Evolutionary conservation across 345 rosid species (phyloP).

Genomic region (Syzygium oleosum): DNA sequence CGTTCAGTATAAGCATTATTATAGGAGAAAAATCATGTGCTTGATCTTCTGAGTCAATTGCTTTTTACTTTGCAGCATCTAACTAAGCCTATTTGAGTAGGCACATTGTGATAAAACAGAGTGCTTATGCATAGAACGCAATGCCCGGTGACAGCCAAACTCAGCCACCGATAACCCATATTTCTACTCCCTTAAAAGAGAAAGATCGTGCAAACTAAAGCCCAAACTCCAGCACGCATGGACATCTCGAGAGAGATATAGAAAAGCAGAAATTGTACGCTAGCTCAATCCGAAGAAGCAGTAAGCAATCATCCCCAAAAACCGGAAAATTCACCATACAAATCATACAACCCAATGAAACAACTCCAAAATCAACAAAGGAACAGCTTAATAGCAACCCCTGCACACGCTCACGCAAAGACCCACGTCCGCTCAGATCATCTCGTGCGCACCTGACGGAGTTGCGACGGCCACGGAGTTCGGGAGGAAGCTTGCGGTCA

Average conservation of each 20-base stretch:
- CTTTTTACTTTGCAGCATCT: not conserved
- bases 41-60: not conserved
- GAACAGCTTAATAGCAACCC: not conserved
- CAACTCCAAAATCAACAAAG: not conserved
- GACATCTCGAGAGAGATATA: not conserved
- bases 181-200: not conserved
- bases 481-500: conserved; percentile 84
- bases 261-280: not conserved
- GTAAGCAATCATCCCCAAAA: not conserved
- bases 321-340: not conserved
- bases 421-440: not conserved
- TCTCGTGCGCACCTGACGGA: conserved; percentile 37
- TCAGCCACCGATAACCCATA: not conserved
- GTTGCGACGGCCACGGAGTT: conserved; percentile 80
- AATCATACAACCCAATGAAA: not conserved
- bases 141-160: not conserved
- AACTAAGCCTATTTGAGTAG: not conserved
- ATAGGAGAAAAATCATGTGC: not conserved
- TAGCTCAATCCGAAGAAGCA: not conserved
- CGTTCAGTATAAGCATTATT: not conserved
- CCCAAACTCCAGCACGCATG: not conserved
- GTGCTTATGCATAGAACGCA: not conserved
- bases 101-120: not conserved
- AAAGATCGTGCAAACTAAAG: not conserved
- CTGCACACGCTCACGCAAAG: not conserved